These are phyloP conservation scores for Rhynchospora tenuis DNA, from an alignment of 176 grass and related monocot genomes.

Conservation along the genomic window DNA sequence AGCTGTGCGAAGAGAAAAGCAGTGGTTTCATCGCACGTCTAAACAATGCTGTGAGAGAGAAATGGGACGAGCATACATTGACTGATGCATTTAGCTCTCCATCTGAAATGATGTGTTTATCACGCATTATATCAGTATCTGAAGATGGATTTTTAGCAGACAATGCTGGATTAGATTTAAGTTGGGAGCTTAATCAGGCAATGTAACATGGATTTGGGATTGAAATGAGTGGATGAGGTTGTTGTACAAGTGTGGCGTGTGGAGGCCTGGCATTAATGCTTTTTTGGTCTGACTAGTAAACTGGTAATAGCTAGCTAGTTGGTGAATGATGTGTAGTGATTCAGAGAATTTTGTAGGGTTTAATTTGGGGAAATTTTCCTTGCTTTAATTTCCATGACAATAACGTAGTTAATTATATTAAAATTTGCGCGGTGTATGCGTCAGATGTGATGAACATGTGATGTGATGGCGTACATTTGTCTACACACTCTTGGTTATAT, in stretches of 20 bases:
- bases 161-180: background rate
- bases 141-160: background rate
- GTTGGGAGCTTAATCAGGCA: conserved; percentile 14
- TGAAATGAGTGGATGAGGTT: background rate
- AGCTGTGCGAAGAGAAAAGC: conserved; percentile 38
- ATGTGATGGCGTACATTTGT: background rate
- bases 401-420: background rate
- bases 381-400: background rate
- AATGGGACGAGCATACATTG: conserved; percentile 48
- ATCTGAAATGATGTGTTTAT: conserved; percentile 17
- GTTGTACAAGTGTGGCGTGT: background rate
- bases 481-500: background rate
- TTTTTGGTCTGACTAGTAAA: background rate
- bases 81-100: conserved; percentile 9
- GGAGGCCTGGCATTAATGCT: background rate
- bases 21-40: conserved; percentile 52
- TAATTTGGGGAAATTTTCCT: background rate
- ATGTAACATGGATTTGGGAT: background rate
- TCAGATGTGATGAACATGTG: background rate
- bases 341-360: background rate
- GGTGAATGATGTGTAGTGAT: background rate
- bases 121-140: conserved; percentile 9
- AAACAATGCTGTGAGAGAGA: conserved; percentile 61
- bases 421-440: background rate
- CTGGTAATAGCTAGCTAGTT: background rate